Conservation (phyloP, 192 early-diverging fungal species). For the Glomus cerebriforme region DNA sequence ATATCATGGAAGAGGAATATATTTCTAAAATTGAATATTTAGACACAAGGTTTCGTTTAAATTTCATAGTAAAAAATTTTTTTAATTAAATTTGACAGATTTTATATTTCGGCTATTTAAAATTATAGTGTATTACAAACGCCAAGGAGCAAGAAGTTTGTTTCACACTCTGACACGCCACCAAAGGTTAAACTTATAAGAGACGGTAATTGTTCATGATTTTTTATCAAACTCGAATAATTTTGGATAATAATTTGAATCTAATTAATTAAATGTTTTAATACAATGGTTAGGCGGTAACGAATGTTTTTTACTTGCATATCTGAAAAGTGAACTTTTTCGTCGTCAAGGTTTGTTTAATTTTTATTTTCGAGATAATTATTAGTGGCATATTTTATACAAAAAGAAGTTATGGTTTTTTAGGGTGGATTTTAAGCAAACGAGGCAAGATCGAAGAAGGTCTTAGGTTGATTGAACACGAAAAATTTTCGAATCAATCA, state of each 20-base stretch:
- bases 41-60: conserved; percentile 39
- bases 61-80: neutral
- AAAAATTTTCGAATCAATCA: conserved; percentile 33
- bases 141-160: conserved; percentile 49
- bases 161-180: neutral
- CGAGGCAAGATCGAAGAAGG: conserved; percentile 43
- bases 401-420: neutral
- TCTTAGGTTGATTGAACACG: conserved; percentile 35
- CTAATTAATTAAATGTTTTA: neutral
- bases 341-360: conserved; percentile 40
- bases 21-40: conserved; percentile 56
- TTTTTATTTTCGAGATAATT: neutral
- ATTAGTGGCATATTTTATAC: neutral
- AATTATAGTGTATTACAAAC: conserved; percentile 47
- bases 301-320: conserved; percentile 50
- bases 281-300: neutral
- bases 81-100: neutral
- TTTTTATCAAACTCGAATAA: neutral
- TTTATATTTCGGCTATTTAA: neutral
- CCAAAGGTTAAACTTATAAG: neutral
- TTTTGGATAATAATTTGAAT: neutral
- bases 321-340: conserved; percentile 46
- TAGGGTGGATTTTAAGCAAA: conserved; percentile 38
- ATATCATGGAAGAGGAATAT: conserved; percentile 55
- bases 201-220: conserved; percentile 5